phyloP scores from a whole-genome alignment of 2,329 filamentous ascomycete species.

The Aureobasidium sp. region DNA sequence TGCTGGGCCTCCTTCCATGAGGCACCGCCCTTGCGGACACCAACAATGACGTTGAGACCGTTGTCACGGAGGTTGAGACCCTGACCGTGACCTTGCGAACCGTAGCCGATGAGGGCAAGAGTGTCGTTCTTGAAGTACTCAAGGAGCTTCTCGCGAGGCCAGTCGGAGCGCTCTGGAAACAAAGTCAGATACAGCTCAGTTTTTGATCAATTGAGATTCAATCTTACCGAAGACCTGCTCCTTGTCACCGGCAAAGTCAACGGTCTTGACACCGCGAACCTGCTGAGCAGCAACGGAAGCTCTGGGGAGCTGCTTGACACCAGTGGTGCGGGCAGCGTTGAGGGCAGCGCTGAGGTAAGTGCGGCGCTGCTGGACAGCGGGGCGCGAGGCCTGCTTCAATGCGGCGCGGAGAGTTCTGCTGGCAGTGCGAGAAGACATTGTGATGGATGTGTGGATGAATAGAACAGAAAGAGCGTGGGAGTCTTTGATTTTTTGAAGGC shows the following conservation, averaged over 20 bases:
- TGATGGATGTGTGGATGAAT: constrained; percentile 19
- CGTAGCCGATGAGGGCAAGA: constrained; percentile 97
- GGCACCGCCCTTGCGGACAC: constrained; percentile 95
- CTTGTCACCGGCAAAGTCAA: constrained; percentile 94
- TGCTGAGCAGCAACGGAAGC: constrained; percentile 51
- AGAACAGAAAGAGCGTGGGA: constrained; percentile 1
- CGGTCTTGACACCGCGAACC: constrained; percentile 88
- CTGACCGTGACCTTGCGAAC: constrained; percentile 96
- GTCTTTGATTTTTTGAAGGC: constrained; percentile 10
- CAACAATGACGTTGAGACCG: constrained; percentile 97
- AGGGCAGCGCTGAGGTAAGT: constrained; percentile 54
- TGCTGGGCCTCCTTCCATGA: constrained; percentile 97
- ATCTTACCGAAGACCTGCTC: constrained; percentile 84
- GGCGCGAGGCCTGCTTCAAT: constrained; percentile 48
- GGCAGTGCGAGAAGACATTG: constrained; percentile 74
- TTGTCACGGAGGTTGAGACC: constrained; percentile 99
- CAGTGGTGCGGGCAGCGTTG: constrained; percentile 38
- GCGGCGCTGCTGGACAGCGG: constrained; percentile 46
- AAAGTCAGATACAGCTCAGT: constrained; percentile 25
- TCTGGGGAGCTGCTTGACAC: constrained; percentile 37
- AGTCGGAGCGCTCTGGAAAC: constrained; percentile 82
- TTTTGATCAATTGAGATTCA: not conserved
- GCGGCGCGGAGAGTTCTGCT: constrained; percentile 53
- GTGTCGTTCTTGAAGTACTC: constrained; percentile 99
- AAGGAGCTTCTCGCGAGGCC: constrained; percentile 96